Conservation (phyloP, 2,329 filamentous ascomycete species). For the Epichloe elymi region DNA sequence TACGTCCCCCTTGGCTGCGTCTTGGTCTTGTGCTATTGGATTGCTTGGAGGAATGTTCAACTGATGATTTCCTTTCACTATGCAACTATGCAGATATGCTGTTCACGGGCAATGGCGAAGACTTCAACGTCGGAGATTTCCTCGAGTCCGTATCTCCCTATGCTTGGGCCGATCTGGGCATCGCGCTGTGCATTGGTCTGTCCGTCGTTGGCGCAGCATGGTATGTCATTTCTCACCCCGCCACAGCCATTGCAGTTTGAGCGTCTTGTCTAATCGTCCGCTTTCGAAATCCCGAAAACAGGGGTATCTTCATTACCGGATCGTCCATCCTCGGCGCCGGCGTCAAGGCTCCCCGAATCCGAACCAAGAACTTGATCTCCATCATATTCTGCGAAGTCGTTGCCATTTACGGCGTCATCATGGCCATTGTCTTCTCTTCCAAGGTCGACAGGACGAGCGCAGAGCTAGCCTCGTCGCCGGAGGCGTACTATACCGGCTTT, state of each 20-base stretch:
- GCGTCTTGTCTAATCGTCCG: background rate
- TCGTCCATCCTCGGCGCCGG: slow-evolving; percentile 94
- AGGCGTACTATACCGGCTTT: slow-evolving; percentile 87
- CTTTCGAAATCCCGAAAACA: slow-evolving; percentile 22
- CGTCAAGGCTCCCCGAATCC: slow-evolving; percentile 86
- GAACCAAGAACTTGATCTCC: slow-evolving; percentile 98
- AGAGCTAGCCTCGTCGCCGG: slow-evolving; percentile 55
- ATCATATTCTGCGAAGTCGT: slow-evolving; percentile 99
- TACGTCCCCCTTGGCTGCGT: slow-evolving; percentile 31
- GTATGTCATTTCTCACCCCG: slow-evolving; percentile 35
- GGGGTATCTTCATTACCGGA: slow-evolving; percentile 98
- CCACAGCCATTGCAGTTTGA: slow-evolving; percentile 12
- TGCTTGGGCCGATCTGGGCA: slow-evolving; percentile 82
- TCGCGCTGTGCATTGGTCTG: slow-evolving; percentile 86
- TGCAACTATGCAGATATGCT: slow-evolving; percentile 74
- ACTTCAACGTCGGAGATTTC: slow-evolving; percentile 94
- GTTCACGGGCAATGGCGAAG: slow-evolving; percentile 90
- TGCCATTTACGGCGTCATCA: slow-evolving; percentile 99
- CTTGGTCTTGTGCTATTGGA: background rate
- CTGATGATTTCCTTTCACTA: background rate
- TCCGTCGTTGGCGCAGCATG: slow-evolving; percentile 96
- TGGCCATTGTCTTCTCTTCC: slow-evolving; percentile 95
- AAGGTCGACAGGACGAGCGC: slow-evolving; percentile 59
- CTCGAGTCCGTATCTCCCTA: slow-evolving; percentile 90
- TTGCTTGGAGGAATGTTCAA: background rate